Conservation (phyloP, 2,329 filamentous ascomycete species). For the Waltergamsia citrina region DNA sequence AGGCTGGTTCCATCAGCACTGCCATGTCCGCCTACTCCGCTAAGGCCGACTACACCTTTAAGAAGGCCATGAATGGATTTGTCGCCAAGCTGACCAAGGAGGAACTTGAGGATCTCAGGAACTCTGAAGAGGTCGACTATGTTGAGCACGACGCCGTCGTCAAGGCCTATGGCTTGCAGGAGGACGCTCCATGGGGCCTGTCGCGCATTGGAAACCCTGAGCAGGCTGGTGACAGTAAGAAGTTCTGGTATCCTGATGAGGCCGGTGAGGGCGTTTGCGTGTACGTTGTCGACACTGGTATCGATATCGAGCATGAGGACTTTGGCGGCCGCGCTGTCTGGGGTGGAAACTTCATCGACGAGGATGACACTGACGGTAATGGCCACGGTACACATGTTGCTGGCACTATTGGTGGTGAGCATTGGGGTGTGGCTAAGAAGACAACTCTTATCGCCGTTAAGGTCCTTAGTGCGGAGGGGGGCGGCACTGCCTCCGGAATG, state of each 20-base stretch:
- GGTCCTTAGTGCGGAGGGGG: conserved; percentile 29
- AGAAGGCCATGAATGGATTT: conserved; percentile 9
- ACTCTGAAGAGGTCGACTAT: conserved; percentile 16
- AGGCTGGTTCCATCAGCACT: too few relatives aligned
- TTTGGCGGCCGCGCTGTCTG: conserved; percentile 26
- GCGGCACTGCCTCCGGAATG: conserved; percentile 16
- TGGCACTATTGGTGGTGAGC: conserved; percentile 28
- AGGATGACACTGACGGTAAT: conserved; percentile 35
- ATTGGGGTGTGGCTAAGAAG: conserved; percentile 46
- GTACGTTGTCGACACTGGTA: conserved; percentile 32
- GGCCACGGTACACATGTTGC: conserved; percentile 44
- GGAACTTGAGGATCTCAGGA: conserved; percentile 9
- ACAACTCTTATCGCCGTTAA: conserved; percentile 41
- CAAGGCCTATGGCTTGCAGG: conserved; percentile 21
- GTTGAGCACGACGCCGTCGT: conserved; percentile 24
- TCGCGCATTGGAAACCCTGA: conserved; percentile 18
- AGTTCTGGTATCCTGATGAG: conserved; percentile 18
- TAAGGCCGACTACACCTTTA: conserved; percentile 23
- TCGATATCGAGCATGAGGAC: conserved; percentile 18
- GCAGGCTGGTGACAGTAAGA: conserved; percentile 13
- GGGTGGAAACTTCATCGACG: conserved; percentile 17
- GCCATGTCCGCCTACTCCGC: too few relatives aligned
- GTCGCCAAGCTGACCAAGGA: conserved; percentile 8
- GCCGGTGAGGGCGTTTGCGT: conserved; percentile 22
- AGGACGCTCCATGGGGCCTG: conserved; percentile 23